These are phyloP conservation scores for Thelonectria olida DNA, from an alignment of 2,329 filamentous ascomycete species.

Conservation along the genomic window DNA sequence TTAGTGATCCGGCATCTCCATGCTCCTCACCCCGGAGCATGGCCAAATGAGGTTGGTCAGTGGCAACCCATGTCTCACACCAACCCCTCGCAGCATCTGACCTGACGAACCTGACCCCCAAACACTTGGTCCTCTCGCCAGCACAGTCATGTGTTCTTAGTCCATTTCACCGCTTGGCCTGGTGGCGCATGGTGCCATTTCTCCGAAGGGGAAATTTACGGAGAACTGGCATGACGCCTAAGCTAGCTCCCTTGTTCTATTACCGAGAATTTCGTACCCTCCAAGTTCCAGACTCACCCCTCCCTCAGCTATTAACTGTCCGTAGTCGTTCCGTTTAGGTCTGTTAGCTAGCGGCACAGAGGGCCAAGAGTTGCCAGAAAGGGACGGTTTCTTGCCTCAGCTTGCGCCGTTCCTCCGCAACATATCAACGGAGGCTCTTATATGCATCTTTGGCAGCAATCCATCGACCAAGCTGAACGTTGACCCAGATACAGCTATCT, in stretches of 20 bases:
- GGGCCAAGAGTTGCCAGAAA: neutral
- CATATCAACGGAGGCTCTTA: no score
- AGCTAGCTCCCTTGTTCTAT: neutral
- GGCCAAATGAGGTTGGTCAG: neutral
- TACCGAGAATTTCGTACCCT: neutral
- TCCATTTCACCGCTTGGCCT: neutral
- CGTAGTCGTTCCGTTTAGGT: neutral
- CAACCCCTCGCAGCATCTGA: slow-evolving; percentile 1
- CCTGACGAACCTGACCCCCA: neutral
- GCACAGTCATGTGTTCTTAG: no score
- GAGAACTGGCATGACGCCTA: neutral
- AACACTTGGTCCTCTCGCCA: no score
- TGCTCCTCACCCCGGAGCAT: neutral
- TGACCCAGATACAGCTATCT: neutral
- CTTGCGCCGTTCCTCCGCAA: no score
- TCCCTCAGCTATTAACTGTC: neutral
- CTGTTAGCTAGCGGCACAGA: neutral
- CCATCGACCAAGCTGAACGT: neutral
- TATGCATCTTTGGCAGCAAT: no score
- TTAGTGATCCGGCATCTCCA: neutral
- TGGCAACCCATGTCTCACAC: neutral
- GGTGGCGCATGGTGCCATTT: neutral
- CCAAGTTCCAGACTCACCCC: no score
- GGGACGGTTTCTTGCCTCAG: neutral
- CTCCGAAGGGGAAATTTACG: neutral